phyloP scores from a whole-genome alignment of 2,329 filamentous ascomycete genomes.

The Colletotrichum musae region DNA sequence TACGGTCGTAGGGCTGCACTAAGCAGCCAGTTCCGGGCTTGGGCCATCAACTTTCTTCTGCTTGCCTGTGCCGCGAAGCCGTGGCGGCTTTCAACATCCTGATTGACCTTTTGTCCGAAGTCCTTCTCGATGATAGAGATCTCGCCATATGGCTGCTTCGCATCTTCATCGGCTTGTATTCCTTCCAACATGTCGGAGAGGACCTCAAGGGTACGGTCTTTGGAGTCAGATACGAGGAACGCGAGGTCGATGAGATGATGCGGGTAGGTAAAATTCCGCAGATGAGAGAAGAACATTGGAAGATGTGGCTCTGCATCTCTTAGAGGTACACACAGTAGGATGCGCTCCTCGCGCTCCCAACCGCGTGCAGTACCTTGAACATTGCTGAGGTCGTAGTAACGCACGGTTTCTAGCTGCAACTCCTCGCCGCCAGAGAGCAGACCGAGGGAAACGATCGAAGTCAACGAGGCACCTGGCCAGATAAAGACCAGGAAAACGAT shows the following conservation, averaged over 20 bases:
- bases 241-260: constrained; percentile 97
- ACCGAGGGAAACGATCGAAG: constrained; percentile 77
- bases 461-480: constrained; percentile 76
- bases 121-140: constrained; percentile 99
- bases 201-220: constrained; percentile 86
- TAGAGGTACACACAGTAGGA: constrained; percentile 93
- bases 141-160: constrained; percentile 89
- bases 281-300: constrained; percentile 98
- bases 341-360: constrained; percentile 96
- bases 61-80: constrained; percentile 97
- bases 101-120: constrained; percentile 97
- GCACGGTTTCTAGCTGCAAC: constrained; percentile 91
- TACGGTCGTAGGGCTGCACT: constrained; percentile 94
- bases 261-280: constrained; percentile 96
- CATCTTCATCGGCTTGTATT: constrained; percentile 85
- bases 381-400: constrained; percentile 95
- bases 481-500: constrained; percentile 81
- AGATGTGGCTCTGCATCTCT: constrained; percentile 93
- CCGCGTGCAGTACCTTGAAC: constrained; percentile 92
- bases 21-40: constrained; percentile 96
- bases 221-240: constrained; percentile 97
- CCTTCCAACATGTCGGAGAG: constrained; percentile 82
- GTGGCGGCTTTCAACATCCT: constrained; percentile 97
- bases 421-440: constrained; percentile 77
- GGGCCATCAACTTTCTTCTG: constrained; percentile 96